Evolutionary conservation across 2,329 filamentous ascomycete species (phyloP), one percentile per base, ranked within the genome.

Genomic region (Ophiostoma himal-ulmi): DNA sequence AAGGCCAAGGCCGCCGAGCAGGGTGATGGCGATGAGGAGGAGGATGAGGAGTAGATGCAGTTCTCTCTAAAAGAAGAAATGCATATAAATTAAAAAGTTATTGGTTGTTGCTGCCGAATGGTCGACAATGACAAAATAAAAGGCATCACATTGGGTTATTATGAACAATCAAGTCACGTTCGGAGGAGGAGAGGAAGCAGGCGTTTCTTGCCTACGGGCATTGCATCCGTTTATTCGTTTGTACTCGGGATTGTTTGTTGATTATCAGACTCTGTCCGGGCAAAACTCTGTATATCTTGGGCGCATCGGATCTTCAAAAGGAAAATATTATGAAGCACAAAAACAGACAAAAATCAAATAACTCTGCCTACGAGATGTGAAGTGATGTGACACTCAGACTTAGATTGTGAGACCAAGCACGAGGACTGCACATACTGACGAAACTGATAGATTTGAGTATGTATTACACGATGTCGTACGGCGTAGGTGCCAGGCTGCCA

Each of bases 1-100:
- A 99, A 98, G 94, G 92, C 94, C 83, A 94, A 93, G 87, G 92
- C 95, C 78, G 93, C 93, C 74, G 93, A 96, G 86, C 90, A 90
- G 83, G 90, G 88, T 81, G 91, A 89, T 77, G 92, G 86, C 73
- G 92, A 84, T 72, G 94, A 88, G 79, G 94, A 96, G 82, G 93
- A 96, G 78, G 93, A 96, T 77, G 85, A 87, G 20, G 71, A 72
- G 69, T 41, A 67, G 69, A 54, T 52, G 41, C 30, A 44, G 34
- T 36, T 41, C 30, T 20, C 26, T 54, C 20, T 26, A 3, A 14
- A 65, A 20, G n/a, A 39, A n/a, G 13, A 65, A n/a, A 65, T 39
- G 36, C 62, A 65, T 22, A 11, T 39, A 6, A 64, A 64, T 30
- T 62, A 64, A 64, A 64, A 64, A 37, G 30, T 36, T 36, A 64